phyloP scores from a whole-genome alignment of 345 rosid species.

The Salix suchowensis region DNA sequence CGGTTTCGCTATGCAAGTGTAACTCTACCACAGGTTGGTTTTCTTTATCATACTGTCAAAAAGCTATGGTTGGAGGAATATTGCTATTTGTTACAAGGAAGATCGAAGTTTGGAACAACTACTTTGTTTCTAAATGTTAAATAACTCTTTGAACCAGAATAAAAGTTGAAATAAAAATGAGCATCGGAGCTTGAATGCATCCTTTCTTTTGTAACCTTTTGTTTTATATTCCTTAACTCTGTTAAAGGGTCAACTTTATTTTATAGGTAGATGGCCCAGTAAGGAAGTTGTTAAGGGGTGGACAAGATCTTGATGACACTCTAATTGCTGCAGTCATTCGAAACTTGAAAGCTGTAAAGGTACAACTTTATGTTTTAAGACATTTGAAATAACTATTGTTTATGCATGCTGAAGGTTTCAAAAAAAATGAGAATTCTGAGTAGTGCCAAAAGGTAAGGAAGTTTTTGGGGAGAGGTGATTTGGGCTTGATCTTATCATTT shows the following conservation, averaged over 20 bases:
- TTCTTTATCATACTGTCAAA: slow-evolving; percentile 8
- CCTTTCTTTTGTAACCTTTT: slow-evolving; percentile 9
- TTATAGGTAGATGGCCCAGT: slow-evolving; percentile 56
- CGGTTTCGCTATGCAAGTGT: slow-evolving; percentile 82
- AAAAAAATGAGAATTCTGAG: neutral
- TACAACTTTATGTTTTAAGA: slow-evolving; percentile 25
- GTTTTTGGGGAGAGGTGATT: neutral
- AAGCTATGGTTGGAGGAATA: neutral
- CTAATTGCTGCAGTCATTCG: slow-evolving; percentile 66
- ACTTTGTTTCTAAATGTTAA: slow-evolving; percentile 7
- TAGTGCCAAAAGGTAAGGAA: neutral
- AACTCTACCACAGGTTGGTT: slow-evolving; percentile 71
- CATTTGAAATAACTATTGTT: neutral
- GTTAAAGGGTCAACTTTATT: neutral
- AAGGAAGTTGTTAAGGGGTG: slow-evolving; percentile 58
- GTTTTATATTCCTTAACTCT: slow-evolving; percentile 19
- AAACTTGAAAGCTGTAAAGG: slow-evolving; percentile 78
- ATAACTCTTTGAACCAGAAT: slow-evolving; percentile 7
- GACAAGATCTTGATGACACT: slow-evolving; percentile 63
- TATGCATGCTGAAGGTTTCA: slow-evolving; percentile 6
- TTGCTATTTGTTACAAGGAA: slow-evolving; percentile 5
- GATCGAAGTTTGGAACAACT: slow-evolving; percentile 8
- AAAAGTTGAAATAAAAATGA: neutral
- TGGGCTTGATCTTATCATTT: slow-evolving; percentile 6
- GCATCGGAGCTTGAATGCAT: neutral